Conservation (phyloP, 345 rosid species). For the Fremontodendron californicum region DNA sequence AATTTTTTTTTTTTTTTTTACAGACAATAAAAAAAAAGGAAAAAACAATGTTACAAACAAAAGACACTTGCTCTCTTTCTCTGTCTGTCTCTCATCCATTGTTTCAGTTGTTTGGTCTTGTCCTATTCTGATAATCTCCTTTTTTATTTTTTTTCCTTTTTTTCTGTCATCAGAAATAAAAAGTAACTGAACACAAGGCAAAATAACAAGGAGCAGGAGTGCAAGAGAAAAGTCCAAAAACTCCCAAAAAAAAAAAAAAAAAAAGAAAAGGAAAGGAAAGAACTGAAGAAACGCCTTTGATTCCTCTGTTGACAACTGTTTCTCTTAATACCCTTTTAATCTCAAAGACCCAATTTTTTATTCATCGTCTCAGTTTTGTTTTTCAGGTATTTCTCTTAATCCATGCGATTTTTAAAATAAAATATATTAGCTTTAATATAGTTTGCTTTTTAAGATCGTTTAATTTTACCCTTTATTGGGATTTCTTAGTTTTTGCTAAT, state of each 20-base stretch:
- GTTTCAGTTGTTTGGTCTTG: conserved; percentile 1
- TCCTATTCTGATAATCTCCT: background rate
- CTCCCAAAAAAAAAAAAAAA: background rate
- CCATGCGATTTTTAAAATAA: background rate
- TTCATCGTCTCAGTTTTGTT: background rate
- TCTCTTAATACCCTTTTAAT: background rate
- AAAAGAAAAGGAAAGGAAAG: background rate
- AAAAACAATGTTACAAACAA: background rate
- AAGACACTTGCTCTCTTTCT: background rate
- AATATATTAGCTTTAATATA: background rate
- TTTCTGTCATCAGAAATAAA: background rate
- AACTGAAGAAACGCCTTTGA: background rate
- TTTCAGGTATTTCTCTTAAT: conserved; percentile 25
- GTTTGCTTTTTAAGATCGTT: background rate
- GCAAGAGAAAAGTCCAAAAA: background rate
- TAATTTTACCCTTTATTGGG: conserved; percentile 6
- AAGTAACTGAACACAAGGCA: background rate
- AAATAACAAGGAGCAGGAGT: background rate
- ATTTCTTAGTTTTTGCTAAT: background rate
- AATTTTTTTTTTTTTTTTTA: background rate
- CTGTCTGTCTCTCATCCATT: conserved; percentile 3
- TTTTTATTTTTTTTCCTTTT: background rate
- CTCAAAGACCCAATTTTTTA: background rate
- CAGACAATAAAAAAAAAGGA: background rate
- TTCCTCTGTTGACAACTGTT: background rate